Evolutionary conservation across 1,139 yeast species (phyloP), one percentile per base, ranked within the genome.

Genomic region (Protomyces gravidus): DNA sequence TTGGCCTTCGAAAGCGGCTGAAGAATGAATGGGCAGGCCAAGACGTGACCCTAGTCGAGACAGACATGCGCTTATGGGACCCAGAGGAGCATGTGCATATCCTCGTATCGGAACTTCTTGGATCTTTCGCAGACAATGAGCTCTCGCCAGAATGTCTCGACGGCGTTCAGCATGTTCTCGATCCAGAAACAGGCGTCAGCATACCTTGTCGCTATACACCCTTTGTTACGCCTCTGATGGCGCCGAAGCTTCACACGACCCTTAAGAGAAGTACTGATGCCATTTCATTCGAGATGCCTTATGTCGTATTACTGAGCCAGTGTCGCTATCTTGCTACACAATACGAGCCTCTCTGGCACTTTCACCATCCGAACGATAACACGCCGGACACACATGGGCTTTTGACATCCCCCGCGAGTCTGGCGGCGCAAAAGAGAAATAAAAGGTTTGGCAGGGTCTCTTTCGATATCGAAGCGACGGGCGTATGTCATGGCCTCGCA

Each of bases 51-150:
- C 71, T 89, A 3, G 68, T 84, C 1, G 71, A 76, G 52, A 76
- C 74, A 5, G 95, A 89, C 70, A 80, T 83, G 71, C 73, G 89
- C 28, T 63, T 67, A 2, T 79, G 83, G 78, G 62, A 69, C 17
- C 76, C 75, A 5, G 55, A 61, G 64, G 50, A 67, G 64, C 72
- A 72, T 33, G 76, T 78, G 56, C 79, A 86, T 67, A 68, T 89
- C 48, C 78, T 89, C 13, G 77, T 90, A 1, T 85, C 95, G 46
- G 97, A 90, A 69, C 74, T 90, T 30, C 71, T 90, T 27, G 97
- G 97, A 1, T 87, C 96, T 5, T 85, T 89, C 73, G 97, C 95
- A 0, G 92, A 94, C 70, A 90, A 90, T 70, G 97, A 90, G 69
- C 75, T 87, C 15, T 78, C 88, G 13, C 97, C 97, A 0, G 97